phyloP scores from a whole-genome alignment of 2,329 filamentous ascomycete genomes.

The Beauveria medogensis region DNA sequence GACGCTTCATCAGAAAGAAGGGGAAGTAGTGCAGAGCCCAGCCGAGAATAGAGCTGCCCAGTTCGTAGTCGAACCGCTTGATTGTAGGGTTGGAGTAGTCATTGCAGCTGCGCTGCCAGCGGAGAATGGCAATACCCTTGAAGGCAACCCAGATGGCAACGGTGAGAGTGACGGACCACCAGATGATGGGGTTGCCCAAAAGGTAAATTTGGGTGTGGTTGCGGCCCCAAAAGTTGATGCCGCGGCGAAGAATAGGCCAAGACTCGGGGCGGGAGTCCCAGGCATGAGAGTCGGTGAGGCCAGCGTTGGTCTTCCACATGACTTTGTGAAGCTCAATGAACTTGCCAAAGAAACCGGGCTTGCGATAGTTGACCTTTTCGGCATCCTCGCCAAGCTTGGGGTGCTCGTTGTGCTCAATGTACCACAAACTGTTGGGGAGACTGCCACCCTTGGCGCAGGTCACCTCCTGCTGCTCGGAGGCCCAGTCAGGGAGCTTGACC shows the following conservation, averaged over 20 bases:
- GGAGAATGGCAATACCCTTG: conserved; percentile 78
- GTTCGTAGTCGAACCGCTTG: conserved; percentile 96
- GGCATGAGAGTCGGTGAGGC: conserved; percentile 89
- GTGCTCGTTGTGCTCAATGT: conserved; percentile 85
- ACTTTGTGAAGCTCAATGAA: conserved; percentile 96
- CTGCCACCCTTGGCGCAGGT: conserved; percentile 89
- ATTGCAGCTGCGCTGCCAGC: conserved; percentile 88
- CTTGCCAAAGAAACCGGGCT: conserved; percentile 93
- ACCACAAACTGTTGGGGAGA: conserved; percentile 95
- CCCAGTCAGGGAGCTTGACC: conserved; percentile 97
- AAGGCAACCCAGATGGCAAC: conserved; percentile 71
- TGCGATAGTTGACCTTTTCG: conserved; percentile 92
- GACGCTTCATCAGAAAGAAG: conserved; percentile 95
- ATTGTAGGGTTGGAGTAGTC: conserved; percentile 79
- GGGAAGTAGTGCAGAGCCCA: conserved; percentile 99
- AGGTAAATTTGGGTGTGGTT: conserved; percentile 94
- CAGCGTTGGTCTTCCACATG: conserved; percentile 98
- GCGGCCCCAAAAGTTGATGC: conserved; percentile 99
- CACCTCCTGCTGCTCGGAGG: conserved; percentile 97
- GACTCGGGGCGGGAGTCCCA: conserved; percentile 94
- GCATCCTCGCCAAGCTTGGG: conserved; percentile 64
- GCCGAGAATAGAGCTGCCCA: conserved; percentile 80
- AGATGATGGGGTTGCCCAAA: conserved; percentile 87
- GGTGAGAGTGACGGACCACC: conserved; percentile 80
- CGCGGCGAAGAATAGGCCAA: conserved; percentile 85